A percentile compares a stretch with the other conserved stretches of the same genome.
These are phyloP conservation scores for Trichoderma arundinaceum DNA, from an alignment of 2,329 filamentous ascomycete genomes.

Conservation along the genomic window DNA sequence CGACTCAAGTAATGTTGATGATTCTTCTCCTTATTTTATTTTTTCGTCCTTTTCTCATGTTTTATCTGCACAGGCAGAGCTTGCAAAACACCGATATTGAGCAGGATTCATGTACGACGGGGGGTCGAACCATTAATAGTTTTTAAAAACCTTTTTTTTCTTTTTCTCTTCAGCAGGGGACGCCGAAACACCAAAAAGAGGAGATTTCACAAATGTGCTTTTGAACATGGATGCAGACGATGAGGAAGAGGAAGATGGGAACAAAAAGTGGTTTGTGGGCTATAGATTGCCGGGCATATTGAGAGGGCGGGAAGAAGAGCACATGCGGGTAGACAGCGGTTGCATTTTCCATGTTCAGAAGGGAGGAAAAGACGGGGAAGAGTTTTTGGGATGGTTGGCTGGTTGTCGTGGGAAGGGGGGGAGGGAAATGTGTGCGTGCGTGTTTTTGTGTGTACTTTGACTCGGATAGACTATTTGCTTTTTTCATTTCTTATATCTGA, in stretches of 20 bases:
- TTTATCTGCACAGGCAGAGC: constrained; percentile 24
- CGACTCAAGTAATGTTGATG: constrained; percentile 30
- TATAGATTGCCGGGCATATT: background rate
- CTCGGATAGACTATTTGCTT: constrained; percentile 36
- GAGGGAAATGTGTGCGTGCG: background rate
- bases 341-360: constrained; percentile 12
- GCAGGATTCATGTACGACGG: constrained; percentile 32
- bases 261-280: background rate
- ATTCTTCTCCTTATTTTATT: constrained; percentile 18
- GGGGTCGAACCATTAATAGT: constrained; percentile 32
- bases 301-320: constrained; percentile 8
- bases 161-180: background rate
- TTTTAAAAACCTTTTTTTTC: constrained; percentile 30
- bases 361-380: background rate
- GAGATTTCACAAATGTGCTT: constrained; percentile 11
- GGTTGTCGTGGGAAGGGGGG: constrained; percentile 1
- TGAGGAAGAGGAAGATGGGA: background rate
- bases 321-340: constrained; percentile 12
- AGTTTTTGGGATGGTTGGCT: background rate
- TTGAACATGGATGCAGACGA: constrained; percentile 29
- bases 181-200: background rate
- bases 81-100: constrained; percentile 31
- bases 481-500: constrained; percentile 29
- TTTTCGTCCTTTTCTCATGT: constrained; percentile 24
- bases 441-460: constrained; percentile 31